phyloP scores from a whole-genome alignment of 768 basidiomycete species.

The Termitomyces sp. region DNA sequence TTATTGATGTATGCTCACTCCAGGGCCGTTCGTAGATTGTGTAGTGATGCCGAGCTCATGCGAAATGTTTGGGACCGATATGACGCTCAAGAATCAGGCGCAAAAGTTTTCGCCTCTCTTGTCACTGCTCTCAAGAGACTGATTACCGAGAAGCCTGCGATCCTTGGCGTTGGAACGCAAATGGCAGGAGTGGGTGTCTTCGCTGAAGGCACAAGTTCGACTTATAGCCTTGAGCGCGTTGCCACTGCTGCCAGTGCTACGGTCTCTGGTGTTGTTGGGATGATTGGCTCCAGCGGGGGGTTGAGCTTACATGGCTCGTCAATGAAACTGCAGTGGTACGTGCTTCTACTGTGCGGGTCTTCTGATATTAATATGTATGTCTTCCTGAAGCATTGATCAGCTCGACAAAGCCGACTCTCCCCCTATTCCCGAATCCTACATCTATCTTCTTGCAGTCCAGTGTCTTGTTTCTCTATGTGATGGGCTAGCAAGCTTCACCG shows the following conservation, averaged over 20 bases:
- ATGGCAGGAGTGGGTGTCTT: constrained; percentile 79
- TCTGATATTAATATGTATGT: not conserved
- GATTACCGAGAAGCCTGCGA: constrained; percentile 82
- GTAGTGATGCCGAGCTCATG: constrained; percentile 77
- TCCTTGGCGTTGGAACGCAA: constrained; percentile 77
- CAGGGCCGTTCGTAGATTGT: constrained; percentile 45
- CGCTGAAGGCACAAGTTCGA: constrained; percentile 56
- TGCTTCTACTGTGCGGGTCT: constrained; percentile 9
- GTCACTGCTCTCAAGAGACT: constrained; percentile 84
- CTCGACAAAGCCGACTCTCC: constrained; percentile 97
- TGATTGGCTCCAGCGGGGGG: constrained; percentile 72
- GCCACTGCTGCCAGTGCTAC: constrained; percentile 82
- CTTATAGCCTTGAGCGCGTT: constrained; percentile 78
- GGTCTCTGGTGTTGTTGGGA: constrained; percentile 81
- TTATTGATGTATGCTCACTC: not conserved
- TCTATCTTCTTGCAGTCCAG: constrained; percentile 89
- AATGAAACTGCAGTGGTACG: constrained; percentile 92
- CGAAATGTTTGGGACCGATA: constrained; percentile 79
- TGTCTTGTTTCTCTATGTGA: constrained; percentile 85
- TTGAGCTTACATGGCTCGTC: constrained; percentile 71
- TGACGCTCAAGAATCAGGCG: constrained; percentile 58
- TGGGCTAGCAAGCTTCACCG: constrained; percentile 74
- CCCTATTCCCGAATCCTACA: constrained; percentile 88
- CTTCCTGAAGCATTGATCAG: constrained; percentile 80
- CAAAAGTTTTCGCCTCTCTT: constrained; percentile 74